Percentiles rank a stretch among this genome's conserved stretches.
phyloP scores from a whole-genome alignment of 1,284 basidiomycete genomes.

The Apiotrichum sp. region DNA sequence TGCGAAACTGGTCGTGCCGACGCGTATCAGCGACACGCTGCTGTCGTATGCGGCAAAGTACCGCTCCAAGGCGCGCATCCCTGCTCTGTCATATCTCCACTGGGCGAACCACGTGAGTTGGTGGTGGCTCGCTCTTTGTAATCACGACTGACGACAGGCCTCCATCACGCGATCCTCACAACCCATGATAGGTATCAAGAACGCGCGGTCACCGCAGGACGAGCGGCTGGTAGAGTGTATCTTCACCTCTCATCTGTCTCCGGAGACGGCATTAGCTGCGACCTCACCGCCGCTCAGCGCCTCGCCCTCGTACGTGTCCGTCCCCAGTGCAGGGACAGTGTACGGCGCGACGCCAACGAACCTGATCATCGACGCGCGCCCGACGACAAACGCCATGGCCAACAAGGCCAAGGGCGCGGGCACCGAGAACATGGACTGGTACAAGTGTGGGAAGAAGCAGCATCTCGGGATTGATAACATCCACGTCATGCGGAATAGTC shows the following conservation, averaged over 20 bases:
- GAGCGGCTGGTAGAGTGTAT: slow-evolving; percentile 96
- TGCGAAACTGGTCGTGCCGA: slow-evolving; percentile 77
- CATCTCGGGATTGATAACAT: slow-evolving; percentile 99
- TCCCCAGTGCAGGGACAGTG: slow-evolving; percentile 38
- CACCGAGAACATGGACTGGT: slow-evolving; percentile 99
- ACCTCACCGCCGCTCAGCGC: slow-evolving; percentile 10
- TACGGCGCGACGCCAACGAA: slow-evolving; percentile 93
- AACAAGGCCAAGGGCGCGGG: slow-evolving; percentile 97
- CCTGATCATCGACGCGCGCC: slow-evolving; percentile 93
- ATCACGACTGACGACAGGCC: slow-evolving; percentile 54
- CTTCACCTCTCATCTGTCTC: slow-evolving; percentile 80
- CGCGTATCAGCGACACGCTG: slow-evolving; percentile 92
- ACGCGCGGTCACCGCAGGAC: slow-evolving; percentile 91
- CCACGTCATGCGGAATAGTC: slow-evolving; percentile 88
- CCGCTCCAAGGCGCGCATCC: slow-evolving; percentile 89
- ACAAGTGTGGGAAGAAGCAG: slow-evolving; percentile 86
- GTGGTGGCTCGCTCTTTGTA: neutral
- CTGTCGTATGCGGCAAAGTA: slow-evolving; percentile 91
- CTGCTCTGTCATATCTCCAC: slow-evolving; percentile 86
- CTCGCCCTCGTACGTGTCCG: slow-evolving; percentile 46
- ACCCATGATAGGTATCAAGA: slow-evolving; percentile 96
- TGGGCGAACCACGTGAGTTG: slow-evolving; percentile 85
- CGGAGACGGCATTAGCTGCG: slow-evolving; percentile 55
- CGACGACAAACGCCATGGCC: slow-evolving; percentile 93
- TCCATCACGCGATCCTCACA: slow-evolving; percentile 94